Conservation (phyloP, 257 asterid species). For the Rhazya stricta region DNA sequence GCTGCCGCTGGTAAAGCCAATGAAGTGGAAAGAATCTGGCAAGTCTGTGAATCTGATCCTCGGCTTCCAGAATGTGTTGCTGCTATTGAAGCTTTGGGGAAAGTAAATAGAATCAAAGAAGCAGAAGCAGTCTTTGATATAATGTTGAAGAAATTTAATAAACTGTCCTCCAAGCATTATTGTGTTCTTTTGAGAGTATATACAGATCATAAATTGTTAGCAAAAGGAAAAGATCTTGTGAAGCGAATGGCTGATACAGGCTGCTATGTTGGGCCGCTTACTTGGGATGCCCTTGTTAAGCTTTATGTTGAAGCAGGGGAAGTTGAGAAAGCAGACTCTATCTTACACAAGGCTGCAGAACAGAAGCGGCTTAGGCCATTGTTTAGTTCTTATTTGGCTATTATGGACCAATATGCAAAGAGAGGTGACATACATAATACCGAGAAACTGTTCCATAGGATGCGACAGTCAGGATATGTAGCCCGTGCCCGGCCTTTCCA, state of each 20-base stretch:
- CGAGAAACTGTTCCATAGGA: slow-evolving; percentile 55
- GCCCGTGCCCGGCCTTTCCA: slow-evolving; percentile 41
- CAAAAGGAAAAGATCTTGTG: slow-evolving; percentile 70
- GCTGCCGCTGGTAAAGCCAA: slow-evolving; percentile 58
- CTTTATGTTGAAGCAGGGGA: slow-evolving; percentile 68
- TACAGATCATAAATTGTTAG: slow-evolving; percentile 47
- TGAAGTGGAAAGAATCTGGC: slow-evolving; percentile 70
- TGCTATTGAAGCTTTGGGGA: slow-evolving; percentile 72
- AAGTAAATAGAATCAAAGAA: slow-evolving; percentile 44
- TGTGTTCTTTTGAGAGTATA: slow-evolving; percentile 47
- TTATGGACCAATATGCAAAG: slow-evolving; percentile 52
- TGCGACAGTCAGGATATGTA: slow-evolving; percentile 48
- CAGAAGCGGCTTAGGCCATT: slow-evolving; percentile 40
- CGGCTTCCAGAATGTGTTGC: slow-evolving; percentile 39
- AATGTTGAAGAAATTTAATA: slow-evolving; percentile 31
- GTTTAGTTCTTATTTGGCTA: slow-evolving; percentile 31
- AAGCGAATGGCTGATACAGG: slow-evolving; percentile 54
- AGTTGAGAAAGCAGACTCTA: slow-evolving; percentile 52
- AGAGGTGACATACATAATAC: slow-evolving; percentile 67
- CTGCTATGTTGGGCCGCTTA: slow-evolving; percentile 43
- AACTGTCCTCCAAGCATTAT: slow-evolving; percentile 38
- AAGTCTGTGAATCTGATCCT: slow-evolving; percentile 48
- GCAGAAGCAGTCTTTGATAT: slow-evolving; percentile 60
- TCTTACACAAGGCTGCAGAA: slow-evolving; percentile 47
- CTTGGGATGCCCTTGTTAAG: slow-evolving; percentile 71